A percentile compares a stretch with the other conserved stretches of the same genome.
Evolutionary conservation across 2,329 filamentous ascomycete species (phyloP).

Genomic region (Microsporum audouinii): DNA sequence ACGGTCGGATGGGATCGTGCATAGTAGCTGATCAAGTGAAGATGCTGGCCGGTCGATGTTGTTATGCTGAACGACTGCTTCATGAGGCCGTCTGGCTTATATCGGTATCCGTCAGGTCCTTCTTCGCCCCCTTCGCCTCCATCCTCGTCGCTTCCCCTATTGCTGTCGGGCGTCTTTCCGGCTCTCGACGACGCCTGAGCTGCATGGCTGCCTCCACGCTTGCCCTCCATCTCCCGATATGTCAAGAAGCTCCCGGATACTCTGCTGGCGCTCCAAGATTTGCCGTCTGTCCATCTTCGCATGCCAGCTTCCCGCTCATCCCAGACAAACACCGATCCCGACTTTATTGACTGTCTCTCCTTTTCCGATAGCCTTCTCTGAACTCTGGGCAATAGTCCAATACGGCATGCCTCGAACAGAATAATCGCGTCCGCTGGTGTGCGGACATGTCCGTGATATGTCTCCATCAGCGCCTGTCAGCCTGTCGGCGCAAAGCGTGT

Average conservation of each 20-base stretch:
- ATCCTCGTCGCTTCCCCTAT: slow-evolving; percentile 69
- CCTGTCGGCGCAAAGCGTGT: neutral
- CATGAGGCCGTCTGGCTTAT: slow-evolving; percentile 95
- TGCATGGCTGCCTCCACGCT: slow-evolving; percentile 67
- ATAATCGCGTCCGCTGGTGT: slow-evolving; percentile 96
- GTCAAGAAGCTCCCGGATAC: slow-evolving; percentile 96
- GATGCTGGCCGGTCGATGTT: slow-evolving; percentile 75
- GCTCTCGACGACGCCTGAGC: slow-evolving; percentile 43
- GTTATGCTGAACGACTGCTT: slow-evolving; percentile 99
- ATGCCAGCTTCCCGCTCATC: slow-evolving; percentile 97
- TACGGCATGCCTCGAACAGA: slow-evolving; percentile 90
- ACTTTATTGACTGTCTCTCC: slow-evolving; percentile 89
- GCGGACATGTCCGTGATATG: slow-evolving; percentile 87
- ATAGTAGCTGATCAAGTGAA: slow-evolving; percentile 97
- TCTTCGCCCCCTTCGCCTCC: slow-evolving; percentile 58
- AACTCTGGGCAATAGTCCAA: slow-evolving; percentile 80
- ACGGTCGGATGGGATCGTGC: slow-evolving; percentile 64
- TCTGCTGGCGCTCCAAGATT: slow-evolving; percentile 96
- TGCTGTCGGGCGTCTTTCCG: slow-evolving; percentile 74
- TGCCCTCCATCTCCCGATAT: slow-evolving; percentile 98
- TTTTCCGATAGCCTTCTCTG: slow-evolving; percentile 91
- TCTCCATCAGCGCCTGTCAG: slow-evolving; percentile 58
- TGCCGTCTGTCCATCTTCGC: slow-evolving; percentile 96
- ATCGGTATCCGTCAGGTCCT: slow-evolving; percentile 76
- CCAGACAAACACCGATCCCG: slow-evolving; percentile 98